These are phyloP conservation scores for Macrophomina pseudophaseolina DNA, from an alignment of 2,329 filamentous ascomycete genomes.

Conservation along the genomic window DNA sequence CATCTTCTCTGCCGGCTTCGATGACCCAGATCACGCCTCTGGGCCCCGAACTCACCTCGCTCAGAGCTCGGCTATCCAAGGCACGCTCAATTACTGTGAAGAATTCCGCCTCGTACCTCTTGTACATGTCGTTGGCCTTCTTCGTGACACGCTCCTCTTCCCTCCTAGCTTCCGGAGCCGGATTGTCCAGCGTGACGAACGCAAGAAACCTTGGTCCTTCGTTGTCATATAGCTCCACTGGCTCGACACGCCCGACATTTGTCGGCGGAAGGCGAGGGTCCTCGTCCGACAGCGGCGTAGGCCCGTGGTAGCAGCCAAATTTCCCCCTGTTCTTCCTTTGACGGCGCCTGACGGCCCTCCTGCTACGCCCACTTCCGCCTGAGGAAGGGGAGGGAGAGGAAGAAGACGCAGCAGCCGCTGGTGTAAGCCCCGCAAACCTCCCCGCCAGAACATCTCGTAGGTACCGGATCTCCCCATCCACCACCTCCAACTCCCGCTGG, in stretches of 20 bases:
- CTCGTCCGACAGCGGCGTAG: not conserved
- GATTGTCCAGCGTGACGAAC: conserved; percentile 19
- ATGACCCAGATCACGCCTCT: conserved; percentile 23
- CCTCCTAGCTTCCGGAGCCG: not conserved
- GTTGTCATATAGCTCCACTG: conserved; percentile 7
- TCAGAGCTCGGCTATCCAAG: not conserved
- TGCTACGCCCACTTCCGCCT: not conserved
- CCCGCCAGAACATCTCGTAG: conserved; percentile 2
- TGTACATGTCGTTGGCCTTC: not conserved
- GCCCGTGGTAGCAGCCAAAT: not conserved
- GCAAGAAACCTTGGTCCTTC: conserved; percentile 22
- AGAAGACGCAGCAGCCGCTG: not conserved
- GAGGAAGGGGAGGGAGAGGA: not conserved
- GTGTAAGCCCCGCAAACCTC: not conserved
- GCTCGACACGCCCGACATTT: not conserved
- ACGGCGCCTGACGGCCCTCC: not conserved
- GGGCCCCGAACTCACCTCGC: conserved; percentile 14
- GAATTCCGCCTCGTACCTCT: conserved; percentile 2
- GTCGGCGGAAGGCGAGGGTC: conserved; percentile 2
- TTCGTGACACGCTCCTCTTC: not conserved
- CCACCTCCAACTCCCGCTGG: not conserved
- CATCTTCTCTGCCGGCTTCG: conserved; percentile 20
- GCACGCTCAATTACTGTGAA: conserved; percentile 10
- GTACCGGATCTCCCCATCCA: not conserved
- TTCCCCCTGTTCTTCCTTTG: not conserved